These are phyloP conservation scores for Sclerotinia trifoliorum DNA, from an alignment of 2,329 filamentous ascomycete species.

Conservation along the genomic window DNA sequence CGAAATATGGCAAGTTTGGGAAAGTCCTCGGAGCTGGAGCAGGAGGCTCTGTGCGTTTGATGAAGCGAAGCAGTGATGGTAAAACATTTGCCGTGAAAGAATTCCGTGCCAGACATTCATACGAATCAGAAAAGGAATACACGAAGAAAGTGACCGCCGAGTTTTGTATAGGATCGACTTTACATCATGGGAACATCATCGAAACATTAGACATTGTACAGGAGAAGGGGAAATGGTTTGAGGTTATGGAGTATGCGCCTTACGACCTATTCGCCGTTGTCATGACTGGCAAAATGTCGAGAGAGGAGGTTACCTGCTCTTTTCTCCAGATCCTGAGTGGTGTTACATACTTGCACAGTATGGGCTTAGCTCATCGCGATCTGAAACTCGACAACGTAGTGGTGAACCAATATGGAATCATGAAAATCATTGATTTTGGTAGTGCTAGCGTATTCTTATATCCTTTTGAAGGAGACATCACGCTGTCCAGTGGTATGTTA, in stretches of 20 bases:
- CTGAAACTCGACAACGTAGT: constrained; percentile 97
- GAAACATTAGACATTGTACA: constrained; percentile 96
- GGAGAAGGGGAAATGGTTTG: constrained; percentile 92
- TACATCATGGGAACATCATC: constrained; percentile 97
- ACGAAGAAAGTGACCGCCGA: constrained; percentile 98
- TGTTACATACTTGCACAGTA: constrained; percentile 90
- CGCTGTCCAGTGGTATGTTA: constrained; percentile 74
- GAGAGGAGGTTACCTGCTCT: constrained; percentile 84
- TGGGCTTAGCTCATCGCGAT: constrained; percentile 92
- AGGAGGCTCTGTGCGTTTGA: constrained; percentile 87
- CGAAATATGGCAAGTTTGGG: constrained; percentile 94
- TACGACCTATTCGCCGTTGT: constrained; percentile 96
- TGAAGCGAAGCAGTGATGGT: constrained; percentile 90
- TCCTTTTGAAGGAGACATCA: constrained; percentile 88
- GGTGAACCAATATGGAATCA: constrained; percentile 91
- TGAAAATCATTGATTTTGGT: constrained; percentile 99
- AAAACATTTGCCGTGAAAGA: constrained; percentile 98
- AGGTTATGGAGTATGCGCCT: constrained; percentile 98
- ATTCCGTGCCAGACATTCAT: constrained; percentile 85
- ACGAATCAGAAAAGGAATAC: constrained; percentile 93
- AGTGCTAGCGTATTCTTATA: constrained; percentile 97
- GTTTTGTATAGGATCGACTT: constrained; percentile 94
- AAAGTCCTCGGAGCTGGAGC: constrained; percentile 92
- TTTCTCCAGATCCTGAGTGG: constrained; percentile 95
- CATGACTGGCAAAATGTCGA: constrained; percentile 96